Percentiles rank a stretch among this genome's conserved stretches.
phyloP scores from a whole-genome alignment of 176 grass and related monocot genomes.

The Hsuehochloa calcarea region DNA sequence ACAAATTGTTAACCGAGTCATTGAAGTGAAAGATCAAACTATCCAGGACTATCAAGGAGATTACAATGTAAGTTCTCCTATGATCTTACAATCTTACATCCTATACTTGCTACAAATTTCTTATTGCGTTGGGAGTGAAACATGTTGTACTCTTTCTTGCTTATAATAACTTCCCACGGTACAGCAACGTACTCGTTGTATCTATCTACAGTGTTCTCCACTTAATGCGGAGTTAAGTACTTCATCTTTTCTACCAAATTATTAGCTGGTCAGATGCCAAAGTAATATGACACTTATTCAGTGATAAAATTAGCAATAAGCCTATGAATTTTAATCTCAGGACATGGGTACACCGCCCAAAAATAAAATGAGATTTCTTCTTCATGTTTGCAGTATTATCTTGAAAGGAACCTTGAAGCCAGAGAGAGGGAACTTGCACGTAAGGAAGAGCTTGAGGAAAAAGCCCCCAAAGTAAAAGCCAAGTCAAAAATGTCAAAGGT shows the following conservation, averaged over 20 bases:
- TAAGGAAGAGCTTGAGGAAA: slow-evolving; percentile 85
- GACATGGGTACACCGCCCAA: background rate
- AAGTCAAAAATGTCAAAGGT: slow-evolving; percentile 99
- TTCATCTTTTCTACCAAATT: background rate
- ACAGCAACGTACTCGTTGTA: background rate
- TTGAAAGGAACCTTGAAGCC: slow-evolving; percentile 95
- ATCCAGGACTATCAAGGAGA: slow-evolving; percentile 93
- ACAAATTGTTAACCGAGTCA: slow-evolving; percentile 95
- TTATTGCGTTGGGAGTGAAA: background rate
- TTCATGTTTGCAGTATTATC: slow-evolving; percentile 77
- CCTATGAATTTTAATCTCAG: background rate
- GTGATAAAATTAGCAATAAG: background rate
- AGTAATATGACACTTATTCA: background rate
- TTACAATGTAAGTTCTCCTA: slow-evolving; percentile 76
- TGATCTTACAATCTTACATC: background rate
- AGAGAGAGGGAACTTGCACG: slow-evolving; percentile 82
- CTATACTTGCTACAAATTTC: background rate
- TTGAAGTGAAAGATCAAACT: slow-evolving; percentile 80
- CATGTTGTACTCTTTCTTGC: slow-evolving; percentile 10
- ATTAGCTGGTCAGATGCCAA: background rate
- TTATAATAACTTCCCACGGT: background rate
- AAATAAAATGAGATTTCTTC: background rate
- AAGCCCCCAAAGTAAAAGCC: slow-evolving; percentile 84
- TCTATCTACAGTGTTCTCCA: no score
- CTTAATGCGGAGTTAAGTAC: background rate